A percentile compares a stretch with the other conserved stretches of the same genome.
These are phyloP conservation scores for Suillus luteus DNA, from an alignment of 768 basidiomycete genomes.

Conservation along the genomic window DNA sequence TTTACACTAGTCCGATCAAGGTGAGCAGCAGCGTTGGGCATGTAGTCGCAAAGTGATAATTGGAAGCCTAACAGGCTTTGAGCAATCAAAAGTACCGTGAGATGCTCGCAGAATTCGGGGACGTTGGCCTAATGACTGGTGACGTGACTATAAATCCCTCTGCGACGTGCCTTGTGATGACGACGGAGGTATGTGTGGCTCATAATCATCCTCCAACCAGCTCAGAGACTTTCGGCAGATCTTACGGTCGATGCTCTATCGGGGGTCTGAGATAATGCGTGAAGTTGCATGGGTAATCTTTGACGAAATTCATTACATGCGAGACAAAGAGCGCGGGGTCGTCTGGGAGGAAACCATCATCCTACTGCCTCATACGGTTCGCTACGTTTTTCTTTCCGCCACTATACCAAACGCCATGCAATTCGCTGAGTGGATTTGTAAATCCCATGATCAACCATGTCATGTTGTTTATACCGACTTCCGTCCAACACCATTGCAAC, in stretches of 20 bases:
- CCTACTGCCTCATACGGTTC: conserved; percentile 92
- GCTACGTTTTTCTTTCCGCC: conserved; percentile 97
- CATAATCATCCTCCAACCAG: neutral
- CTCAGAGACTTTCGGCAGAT: conserved; percentile 54
- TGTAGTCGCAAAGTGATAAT: conserved; percentile 16
- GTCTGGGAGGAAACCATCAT: conserved; percentile 99
- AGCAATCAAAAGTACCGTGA: conserved; percentile 99
- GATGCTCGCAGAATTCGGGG: conserved; percentile 95
- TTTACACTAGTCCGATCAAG: conserved; percentile 99
- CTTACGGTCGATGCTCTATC: conserved; percentile 96
- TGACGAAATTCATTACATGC: conserved; percentile 99
- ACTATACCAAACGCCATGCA: conserved; percentile 99
- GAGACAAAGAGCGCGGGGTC: conserved; percentile 98
- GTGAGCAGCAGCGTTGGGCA: conserved; percentile 48
- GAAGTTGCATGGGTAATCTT: conserved; percentile 99
- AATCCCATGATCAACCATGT: conserved; percentile 95
- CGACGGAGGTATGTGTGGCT: conserved; percentile 75
- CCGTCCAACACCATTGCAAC: conserved; percentile 95
- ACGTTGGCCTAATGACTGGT: conserved; percentile 99
- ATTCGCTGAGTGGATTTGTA: conserved; percentile 98
- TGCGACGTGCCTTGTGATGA: conserved; percentile 98
- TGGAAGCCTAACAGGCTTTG: conserved; percentile 65
- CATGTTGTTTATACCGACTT: conserved; percentile 99
- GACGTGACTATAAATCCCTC: conserved; percentile 99
- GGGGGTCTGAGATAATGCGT: conserved; percentile 98